These are phyloP conservation scores for Larix sibirica DNA, from an alignment of 83 land plant genomes.

Conservation along the genomic window DNA sequence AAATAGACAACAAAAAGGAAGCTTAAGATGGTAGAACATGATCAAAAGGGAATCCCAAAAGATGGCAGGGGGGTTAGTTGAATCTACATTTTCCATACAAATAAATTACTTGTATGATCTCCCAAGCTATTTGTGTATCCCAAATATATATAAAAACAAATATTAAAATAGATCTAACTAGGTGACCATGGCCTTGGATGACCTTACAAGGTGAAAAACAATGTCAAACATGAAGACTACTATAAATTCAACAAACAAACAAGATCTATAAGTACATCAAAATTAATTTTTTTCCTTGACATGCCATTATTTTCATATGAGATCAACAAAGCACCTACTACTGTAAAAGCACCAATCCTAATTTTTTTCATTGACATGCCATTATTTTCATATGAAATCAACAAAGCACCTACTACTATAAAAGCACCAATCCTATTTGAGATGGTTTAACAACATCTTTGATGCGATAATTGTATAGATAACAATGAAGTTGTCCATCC, in stretches of 20 bases:
- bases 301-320: neutral
- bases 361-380: neutral
- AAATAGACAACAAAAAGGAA: neutral
- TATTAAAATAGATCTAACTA: neutral
- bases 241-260: neutral
- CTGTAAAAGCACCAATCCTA: conserved; percentile 41
- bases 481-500: conserved; percentile 49
- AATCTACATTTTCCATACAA: conserved; percentile 1
- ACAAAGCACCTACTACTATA: neutral
- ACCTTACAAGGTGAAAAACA: neutral
- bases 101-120: neutral
- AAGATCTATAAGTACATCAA: conserved; percentile 9
- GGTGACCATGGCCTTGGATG: neutral
- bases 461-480: conserved; percentile 44
- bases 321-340: neutral
- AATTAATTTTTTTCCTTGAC: neutral
- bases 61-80: neutral
- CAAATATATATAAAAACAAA: neutral
- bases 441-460: conserved; percentile 28
- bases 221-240: neutral
- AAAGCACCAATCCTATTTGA: conserved; percentile 37
- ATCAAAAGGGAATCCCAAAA: neutral
- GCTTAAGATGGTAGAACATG: neutral
- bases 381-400: neutral
- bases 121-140: neutral